A percentile compares a stretch with the other conserved stretches of the same genome.
phyloP scores from a whole-genome alignment of 208 protist genomes.

The Leishmania mexicana region DNA sequence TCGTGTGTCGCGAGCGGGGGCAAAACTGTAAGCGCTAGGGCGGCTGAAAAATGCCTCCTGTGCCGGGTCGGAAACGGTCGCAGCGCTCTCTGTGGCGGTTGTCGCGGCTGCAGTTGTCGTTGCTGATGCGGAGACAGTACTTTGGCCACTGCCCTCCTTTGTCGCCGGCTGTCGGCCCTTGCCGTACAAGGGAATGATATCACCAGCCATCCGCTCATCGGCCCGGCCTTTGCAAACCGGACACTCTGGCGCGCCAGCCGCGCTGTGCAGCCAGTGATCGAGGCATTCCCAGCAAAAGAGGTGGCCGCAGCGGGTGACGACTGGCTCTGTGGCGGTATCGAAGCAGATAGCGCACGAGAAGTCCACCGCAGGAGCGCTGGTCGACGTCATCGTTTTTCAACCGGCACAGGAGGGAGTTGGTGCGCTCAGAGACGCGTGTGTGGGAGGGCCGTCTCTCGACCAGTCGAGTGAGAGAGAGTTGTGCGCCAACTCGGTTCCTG shows the following conservation, averaged over 20 bases:
- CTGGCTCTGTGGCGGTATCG: conserved; percentile 65
- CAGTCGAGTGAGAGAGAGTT: neutral
- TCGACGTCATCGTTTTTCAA: conserved; percentile 15
- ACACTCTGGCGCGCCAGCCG: conserved; percentile 50
- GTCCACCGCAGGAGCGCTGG: conserved; percentile 35
- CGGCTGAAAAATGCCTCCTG: conserved; percentile 30
- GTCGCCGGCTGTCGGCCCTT: conserved; percentile 38
- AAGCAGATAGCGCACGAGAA: conserved; percentile 87
- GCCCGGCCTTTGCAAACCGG: conserved; percentile 83
- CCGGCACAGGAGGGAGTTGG: neutral
- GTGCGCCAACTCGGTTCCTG: neutral
- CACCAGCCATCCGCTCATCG: conserved; percentile 47
- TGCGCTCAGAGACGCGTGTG: neutral
- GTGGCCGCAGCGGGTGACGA: conserved; percentile 87
- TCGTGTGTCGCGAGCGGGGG: conserved; percentile 9
- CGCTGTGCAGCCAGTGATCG: conserved; percentile 68
- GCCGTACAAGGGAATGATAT: conserved; percentile 86
- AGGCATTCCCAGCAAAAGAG: conserved; percentile 89
- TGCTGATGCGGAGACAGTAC: neutral
- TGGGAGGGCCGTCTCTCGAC: neutral
- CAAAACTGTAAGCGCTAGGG: conserved; percentile 30
- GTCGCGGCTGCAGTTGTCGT: conserved; percentile 2
- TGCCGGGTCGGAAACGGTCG: conserved; percentile 8
- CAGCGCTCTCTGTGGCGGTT: neutral
- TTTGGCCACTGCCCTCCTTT: conserved; percentile 6